Base-by-base conservation (phyloP, 2,329 filamentous ascomycete genomes). In the Aspergillus quadricinctus region DNA sequence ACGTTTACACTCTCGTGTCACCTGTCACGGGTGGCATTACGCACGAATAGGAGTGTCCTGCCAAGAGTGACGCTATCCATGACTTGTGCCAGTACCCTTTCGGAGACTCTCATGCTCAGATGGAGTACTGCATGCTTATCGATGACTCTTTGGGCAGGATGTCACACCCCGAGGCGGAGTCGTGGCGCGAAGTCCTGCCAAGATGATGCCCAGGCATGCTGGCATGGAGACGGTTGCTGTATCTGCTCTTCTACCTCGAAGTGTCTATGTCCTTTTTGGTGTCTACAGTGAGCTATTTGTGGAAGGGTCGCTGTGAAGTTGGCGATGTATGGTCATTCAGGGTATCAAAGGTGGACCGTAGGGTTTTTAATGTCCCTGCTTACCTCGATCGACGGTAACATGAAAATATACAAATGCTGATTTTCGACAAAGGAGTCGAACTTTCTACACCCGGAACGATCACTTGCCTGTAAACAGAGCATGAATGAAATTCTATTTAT, bases 171-270 rank as follows among this genome's bases (percentile, higher is more conserved):
- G 23, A 23, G 29, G 29, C 10, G 29, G 29, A 31, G 29, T 31
- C 10, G 11, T 31, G 10, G 4, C 10, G 2, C 10, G 11, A 4
- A 31, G 4, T 11, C 10, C 10, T 29, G 28, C 28, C 29, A 4
- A 31, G 29, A 11, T 31, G 1, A 31, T 31, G 29, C 10, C 10
- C 29, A 31, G 29, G 29, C 29, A 10, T 62, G 53, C 58, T 56
- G 6, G n/a, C 21, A 4, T 62, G 58, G 60, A 54, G 45, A 29
- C 48, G 49, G 9, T 8, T 46, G 3, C 29, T 61, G 27, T 54
- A 54, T 37, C 4, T 56, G 17, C n/a, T 56, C 11, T 31, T 62
- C 52, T 62, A 61, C 45, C 7, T 43, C 17, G 19, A 23, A 14
- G 7, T 45, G 17, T 45, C 41, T 5, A n/a, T 9, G 14, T 3